Evolutionary conservation across 1,139 yeast species (phyloP).

Genomic region (Candida frijolesensis): DNA sequence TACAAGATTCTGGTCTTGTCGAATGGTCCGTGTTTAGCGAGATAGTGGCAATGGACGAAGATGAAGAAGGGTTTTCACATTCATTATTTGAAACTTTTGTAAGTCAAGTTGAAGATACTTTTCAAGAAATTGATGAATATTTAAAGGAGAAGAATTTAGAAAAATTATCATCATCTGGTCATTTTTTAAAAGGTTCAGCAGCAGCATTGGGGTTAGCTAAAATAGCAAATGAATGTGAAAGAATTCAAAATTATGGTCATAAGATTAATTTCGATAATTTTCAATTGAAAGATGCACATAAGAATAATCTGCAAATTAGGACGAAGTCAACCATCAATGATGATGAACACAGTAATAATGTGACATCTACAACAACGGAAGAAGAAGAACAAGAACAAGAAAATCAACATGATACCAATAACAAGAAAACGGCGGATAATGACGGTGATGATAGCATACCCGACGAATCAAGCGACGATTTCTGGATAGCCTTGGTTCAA

Average conservation of each 20-base stretch:
- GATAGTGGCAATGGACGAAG: slow-evolving; percentile 90
- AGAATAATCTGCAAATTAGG: not conserved
- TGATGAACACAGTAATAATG: slow-evolving; percentile 15
- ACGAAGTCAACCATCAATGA: not conserved
- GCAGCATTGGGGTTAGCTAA: slow-evolving; percentile 87
- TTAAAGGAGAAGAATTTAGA: slow-evolving; percentile 52
- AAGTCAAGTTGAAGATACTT: slow-evolving; percentile 85
- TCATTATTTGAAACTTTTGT: slow-evolving; percentile 79
- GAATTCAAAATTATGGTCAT: slow-evolving; percentile 89
- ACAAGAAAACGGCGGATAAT: not conserved
- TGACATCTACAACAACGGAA: not conserved
- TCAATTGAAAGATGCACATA: slow-evolving; percentile 19
- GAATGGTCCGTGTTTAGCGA: slow-evolving; percentile 91
- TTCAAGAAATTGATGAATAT: slow-evolving; percentile 66
- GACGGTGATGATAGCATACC: slow-evolving; percentile 7
- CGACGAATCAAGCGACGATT: slow-evolving; percentile 33
- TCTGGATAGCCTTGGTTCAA: slow-evolving; percentile 51
- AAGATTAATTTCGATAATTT: slow-evolving; percentile 48
- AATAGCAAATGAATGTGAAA: slow-evolving; percentile 85
- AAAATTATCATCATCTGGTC: slow-evolving; percentile 77
- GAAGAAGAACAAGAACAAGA: too few species aligned
- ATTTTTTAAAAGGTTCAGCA: slow-evolving; percentile 92
- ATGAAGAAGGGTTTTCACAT: slow-evolving; percentile 84
- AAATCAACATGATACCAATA: not conserved
- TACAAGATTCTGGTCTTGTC: slow-evolving; percentile 63